Evolutionary conservation across 78 protist genomes (phyloP).

Genomic region (Mastigamoeba balamuthi): DNA sequence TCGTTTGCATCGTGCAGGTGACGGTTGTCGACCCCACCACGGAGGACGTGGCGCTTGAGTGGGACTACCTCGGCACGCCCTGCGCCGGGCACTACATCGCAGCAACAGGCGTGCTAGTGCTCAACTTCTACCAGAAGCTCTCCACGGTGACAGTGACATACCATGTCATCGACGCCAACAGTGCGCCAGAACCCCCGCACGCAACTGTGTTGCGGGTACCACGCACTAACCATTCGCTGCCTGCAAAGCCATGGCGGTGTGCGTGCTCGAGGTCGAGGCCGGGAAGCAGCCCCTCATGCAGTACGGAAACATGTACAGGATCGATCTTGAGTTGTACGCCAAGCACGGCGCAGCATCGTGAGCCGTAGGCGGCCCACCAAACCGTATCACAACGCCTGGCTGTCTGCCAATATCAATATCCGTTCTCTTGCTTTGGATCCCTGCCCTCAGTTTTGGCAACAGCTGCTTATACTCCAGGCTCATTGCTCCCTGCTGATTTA

Average conservation of each 20-base stretch:
- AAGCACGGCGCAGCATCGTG: no score
- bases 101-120: conserved; percentile 12
- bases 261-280: conserved; percentile 40
- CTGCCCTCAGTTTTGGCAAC: no score
- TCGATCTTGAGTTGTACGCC: conserved; percentile 17
- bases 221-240: background rate
- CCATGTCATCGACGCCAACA: conserved; percentile 26
- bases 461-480: no score
- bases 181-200: conserved; percentile 1
- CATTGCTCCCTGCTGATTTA: no score
- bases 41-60: no score
- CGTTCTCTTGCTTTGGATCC: no score
- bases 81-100: conserved; percentile 40
- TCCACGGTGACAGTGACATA: conserved; percentile 50
- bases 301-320: conserved; percentile 53
- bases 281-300: conserved; percentile 42
- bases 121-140: conserved; percentile 36
- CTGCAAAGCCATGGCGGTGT: conserved; percentile 40
- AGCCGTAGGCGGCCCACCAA: no score
- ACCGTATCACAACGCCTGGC: no score
- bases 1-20: no score
- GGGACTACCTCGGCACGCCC: conserved; percentile 32
- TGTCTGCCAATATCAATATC: no score
- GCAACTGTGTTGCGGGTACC: no score
- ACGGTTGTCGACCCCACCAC: no score